Evolutionary conservation across 2,329 filamentous ascomycete species (phyloP).

Genomic region (Thelonectria blattea): DNA sequence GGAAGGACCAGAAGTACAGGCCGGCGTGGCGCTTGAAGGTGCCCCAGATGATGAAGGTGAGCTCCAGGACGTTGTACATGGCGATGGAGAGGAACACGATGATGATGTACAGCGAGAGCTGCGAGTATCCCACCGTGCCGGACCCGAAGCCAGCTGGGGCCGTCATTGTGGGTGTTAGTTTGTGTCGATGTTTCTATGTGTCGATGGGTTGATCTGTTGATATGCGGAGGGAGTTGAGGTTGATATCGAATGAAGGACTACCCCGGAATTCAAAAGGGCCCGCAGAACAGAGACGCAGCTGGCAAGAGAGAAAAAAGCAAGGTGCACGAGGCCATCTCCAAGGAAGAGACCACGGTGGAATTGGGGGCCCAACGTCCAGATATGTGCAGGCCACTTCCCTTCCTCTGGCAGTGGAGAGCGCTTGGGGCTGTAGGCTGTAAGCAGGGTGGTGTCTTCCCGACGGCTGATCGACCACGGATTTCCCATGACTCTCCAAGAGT

Average conservation of each 20-base stretch:
- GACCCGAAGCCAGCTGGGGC: conserved; percentile 29
- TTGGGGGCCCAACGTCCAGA: background rate
- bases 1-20: conserved; percentile 49
- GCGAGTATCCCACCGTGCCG: conserved; percentile 30
- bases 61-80: conserved; percentile 46
- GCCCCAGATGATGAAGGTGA: conserved; percentile 44
- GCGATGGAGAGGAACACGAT: conserved; percentile 42
- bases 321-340: background rate
- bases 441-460: background rate
- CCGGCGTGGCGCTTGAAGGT: conserved; percentile 45
- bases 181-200: background rate
- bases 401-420: too few species aligned
- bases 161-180: conserved; percentile 21
- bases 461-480: background rate
- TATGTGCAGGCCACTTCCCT: background rate
- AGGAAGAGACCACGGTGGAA: background rate
- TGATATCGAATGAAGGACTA: background rate
- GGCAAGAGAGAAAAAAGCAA: background rate
- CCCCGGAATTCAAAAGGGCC: background rate
- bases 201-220: background rate
- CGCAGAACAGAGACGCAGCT: background rate
- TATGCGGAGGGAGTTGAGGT: background rate
- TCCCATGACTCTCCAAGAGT: background rate
- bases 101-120: conserved; percentile 32
- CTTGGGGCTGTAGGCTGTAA: background rate